Percentiles rank a stretch among this genome's conserved stretches.
These are phyloP conservation scores for Medicago truncatula DNA, from an alignment of 306 rosid genomes.

Conservation along the genomic window DNA sequence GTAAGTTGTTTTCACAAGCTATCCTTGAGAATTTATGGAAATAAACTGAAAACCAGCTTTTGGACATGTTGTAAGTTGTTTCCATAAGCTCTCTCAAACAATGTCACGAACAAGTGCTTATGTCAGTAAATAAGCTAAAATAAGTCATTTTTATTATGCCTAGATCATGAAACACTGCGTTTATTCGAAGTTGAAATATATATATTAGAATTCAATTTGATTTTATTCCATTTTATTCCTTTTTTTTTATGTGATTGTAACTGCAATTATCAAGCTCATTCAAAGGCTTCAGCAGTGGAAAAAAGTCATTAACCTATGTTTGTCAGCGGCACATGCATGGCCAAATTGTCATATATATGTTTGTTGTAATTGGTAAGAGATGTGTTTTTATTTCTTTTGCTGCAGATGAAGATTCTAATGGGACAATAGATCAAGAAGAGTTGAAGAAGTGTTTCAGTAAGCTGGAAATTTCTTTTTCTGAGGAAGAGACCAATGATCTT, in stretches of 20 bases:
- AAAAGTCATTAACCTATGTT: background rate
- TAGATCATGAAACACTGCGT: slow-evolving; percentile 7
- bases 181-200: background rate
- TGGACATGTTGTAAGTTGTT: no score
- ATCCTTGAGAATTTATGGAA: no score
- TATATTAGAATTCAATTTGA: slow-evolving; percentile 21
- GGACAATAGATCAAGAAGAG: slow-evolving; percentile 76
- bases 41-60: no score
- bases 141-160: background rate
- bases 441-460: slow-evolving; percentile 72
- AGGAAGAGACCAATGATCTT: slow-evolving; percentile 80
- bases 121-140: no score
- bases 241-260: slow-evolving; percentile 12
- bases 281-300: slow-evolving; percentile 28
- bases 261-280: slow-evolving; percentile 17
- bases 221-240: background rate
- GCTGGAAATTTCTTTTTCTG: slow-evolving; percentile 70
- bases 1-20: no score
- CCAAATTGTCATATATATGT: slow-evolving; percentile 11
- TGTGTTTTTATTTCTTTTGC: slow-evolving; percentile 39
- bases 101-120: no score
- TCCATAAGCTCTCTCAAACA: no score
- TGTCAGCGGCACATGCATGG: slow-evolving; percentile 1
- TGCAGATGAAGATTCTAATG: slow-evolving; percentile 91
- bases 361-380: slow-evolving; percentile 26